A percentile compares a stretch with the other conserved stretches of the same genome.
Evolutionary conservation across 768 basidiomycete species (phyloP).

Genomic region (Lactifluus echinatus): DNA sequence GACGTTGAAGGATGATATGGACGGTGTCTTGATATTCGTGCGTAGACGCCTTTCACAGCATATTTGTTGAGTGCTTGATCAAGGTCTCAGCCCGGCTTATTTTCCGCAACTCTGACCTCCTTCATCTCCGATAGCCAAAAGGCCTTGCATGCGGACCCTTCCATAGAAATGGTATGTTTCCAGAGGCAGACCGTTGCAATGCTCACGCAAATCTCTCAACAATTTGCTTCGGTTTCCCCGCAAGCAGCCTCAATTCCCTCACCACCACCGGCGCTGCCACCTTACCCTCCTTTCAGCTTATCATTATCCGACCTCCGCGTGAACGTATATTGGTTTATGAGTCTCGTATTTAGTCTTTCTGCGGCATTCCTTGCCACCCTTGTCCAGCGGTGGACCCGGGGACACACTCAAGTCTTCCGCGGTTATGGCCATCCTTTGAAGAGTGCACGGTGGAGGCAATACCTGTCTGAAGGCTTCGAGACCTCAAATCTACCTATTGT

Average conservation of each 20-base stretch:
- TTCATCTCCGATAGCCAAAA: too few species aligned
- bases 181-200: slow-evolving; percentile 23
- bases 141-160: too few species aligned
- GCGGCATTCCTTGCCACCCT: neutral
- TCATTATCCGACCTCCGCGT: too few species aligned
- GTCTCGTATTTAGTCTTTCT: neutral
- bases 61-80: slow-evolving; percentile 32
- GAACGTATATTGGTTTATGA: slow-evolving; percentile 18
- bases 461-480: neutral
- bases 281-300: too few species aligned
- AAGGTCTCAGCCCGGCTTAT: too few species aligned
- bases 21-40: slow-evolving; percentile 13
- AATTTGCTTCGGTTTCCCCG: too few species aligned
- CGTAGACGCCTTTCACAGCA: slow-evolving; percentile 35
- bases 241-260: too few species aligned
- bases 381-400: neutral
- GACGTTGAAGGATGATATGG: too few species aligned
- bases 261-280: too few species aligned
- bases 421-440: neutral
- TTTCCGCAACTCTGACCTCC: too few species aligned
- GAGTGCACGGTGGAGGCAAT: neutral
- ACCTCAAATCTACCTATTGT: neutral
- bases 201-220: too few species aligned
- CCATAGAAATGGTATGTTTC: too few species aligned
- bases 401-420: neutral